Evolutionary conservation across 257 asterid species (phyloP).

Genomic region (Gentiana dahurica): DNA sequence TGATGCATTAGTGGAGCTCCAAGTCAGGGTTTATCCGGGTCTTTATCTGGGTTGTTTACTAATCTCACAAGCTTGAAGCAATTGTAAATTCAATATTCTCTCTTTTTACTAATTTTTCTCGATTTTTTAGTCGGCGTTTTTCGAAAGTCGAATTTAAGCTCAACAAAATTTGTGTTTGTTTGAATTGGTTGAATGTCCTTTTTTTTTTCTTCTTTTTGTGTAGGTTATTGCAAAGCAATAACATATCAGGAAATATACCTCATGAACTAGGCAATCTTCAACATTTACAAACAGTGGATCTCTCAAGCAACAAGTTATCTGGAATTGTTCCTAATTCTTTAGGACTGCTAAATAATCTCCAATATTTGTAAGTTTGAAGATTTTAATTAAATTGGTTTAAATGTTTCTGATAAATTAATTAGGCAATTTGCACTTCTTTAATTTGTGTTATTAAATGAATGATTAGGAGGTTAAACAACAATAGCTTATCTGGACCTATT

Average conservation of each 20-base stretch:
- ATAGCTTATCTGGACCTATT: slow-evolving; percentile 76
- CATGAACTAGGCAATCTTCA: slow-evolving; percentile 65
- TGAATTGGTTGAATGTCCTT: no score
- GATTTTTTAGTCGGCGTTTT: not conserved
- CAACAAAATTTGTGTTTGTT: not conserved
- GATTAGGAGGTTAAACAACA: slow-evolving; percentile 91
- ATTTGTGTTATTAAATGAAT: slow-evolving; percentile 42
- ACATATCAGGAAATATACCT: slow-evolving; percentile 78
- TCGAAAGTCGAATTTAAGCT: not conserved
- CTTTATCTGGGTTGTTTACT: slow-evolving; percentile 63
- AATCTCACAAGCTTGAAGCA: slow-evolving; percentile 93
- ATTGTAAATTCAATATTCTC: slow-evolving; percentile 39
- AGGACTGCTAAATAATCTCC: slow-evolving; percentile 53
- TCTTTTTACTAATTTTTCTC: no score
- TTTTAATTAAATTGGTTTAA: not conserved
- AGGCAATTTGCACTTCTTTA: slow-evolving; percentile 16
- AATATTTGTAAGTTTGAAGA: slow-evolving; percentile 58
- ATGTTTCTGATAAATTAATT: slow-evolving; percentile 1
- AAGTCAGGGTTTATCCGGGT: slow-evolving; percentile 90
- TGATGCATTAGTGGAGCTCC: slow-evolving; percentile 64
- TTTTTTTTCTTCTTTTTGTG: not conserved
- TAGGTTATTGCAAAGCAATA: slow-evolving; percentile 79
- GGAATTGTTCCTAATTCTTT: slow-evolving; percentile 64
- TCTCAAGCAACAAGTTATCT: slow-evolving; percentile 62
- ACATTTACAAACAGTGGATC: slow-evolving; percentile 78